Conservation (phyloP, 176 grass and related monocot species). For the Zea luxurians region DNA sequence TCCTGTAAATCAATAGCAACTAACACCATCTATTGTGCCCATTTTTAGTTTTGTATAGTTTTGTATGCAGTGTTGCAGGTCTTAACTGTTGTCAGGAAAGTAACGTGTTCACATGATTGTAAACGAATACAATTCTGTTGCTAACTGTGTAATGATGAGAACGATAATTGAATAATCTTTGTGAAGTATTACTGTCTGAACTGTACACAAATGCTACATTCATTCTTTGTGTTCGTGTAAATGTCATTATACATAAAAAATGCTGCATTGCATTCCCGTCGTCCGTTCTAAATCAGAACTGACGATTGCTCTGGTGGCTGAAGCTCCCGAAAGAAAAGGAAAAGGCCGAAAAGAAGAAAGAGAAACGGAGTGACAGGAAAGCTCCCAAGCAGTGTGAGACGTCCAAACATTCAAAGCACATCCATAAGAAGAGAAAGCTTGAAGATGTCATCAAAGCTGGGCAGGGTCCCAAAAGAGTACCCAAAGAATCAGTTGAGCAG, state of each 20-base stretch:
- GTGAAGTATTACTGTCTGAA: conserved; percentile 14
- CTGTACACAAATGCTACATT: conserved; percentile 28
- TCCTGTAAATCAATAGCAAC: neutral
- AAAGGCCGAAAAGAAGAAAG: conserved; percentile 50
- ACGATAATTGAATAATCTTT: conserved; percentile 2
- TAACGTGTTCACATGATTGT: neutral
- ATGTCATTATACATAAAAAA: conserved; percentile 31
- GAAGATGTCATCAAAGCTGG: conserved; percentile 18
- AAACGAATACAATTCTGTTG: neutral
- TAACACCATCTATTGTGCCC: neutral
- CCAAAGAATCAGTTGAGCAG: conserved; percentile 44
- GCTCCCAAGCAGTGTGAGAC: conserved; percentile 23
- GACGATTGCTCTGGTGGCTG: conserved; percentile 83
- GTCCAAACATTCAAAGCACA: conserved; percentile 53
- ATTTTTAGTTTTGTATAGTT: neutral
- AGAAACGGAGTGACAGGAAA: conserved; percentile 58
- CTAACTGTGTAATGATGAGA: conserved; percentile 34
- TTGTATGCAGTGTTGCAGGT: neutral
- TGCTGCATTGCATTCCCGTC: conserved; percentile 56
- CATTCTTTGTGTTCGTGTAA: conserved; percentile 19
- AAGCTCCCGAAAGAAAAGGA: conserved; percentile 69
- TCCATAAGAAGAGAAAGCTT: conserved; percentile 62
- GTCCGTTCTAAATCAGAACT: conserved; percentile 80
- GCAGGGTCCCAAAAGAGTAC: neutral
- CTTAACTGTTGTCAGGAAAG: neutral